Conservation (phyloP, 495 filamentous ascomycete genomes). For the Neurospora sp. region DNA sequence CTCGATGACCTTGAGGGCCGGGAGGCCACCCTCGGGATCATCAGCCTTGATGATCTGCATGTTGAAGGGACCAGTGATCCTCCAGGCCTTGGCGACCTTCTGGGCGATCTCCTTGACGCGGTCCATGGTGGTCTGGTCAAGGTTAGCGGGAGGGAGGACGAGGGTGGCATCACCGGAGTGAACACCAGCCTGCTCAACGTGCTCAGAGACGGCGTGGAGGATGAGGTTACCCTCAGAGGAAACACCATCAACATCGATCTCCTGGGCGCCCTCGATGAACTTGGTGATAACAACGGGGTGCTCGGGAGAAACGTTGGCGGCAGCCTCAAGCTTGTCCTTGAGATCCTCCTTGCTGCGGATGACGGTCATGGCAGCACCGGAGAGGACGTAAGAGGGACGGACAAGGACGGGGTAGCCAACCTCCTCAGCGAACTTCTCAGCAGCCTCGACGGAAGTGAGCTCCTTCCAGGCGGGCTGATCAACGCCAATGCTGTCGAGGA, state of each 20-base stretch:
- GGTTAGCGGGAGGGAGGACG: slow-evolving; percentile 75
- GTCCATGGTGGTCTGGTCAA: slow-evolving; percentile 65
- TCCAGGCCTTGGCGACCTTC: slow-evolving; percentile 96
- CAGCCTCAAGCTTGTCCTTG: slow-evolving; percentile 82
- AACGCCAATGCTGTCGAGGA: slow-evolving; percentile 86
- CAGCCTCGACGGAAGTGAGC: slow-evolving; percentile 81
- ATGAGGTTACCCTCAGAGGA: slow-evolving; percentile 79
- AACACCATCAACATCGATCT: slow-evolving; percentile 96
- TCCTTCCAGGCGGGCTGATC: slow-evolving; percentile 98
- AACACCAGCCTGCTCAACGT: slow-evolving; percentile 94
- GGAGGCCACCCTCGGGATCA: slow-evolving; percentile 57
- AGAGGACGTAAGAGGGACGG: slow-evolving; percentile 93
- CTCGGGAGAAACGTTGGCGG: slow-evolving; percentile 84
- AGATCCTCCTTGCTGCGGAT: slow-evolving; percentile 87
- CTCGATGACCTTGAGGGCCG: slow-evolving; percentile 88
- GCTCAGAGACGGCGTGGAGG: slow-evolving; percentile 90
- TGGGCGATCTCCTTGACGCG: slow-evolving; percentile 89
- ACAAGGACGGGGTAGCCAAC: slow-evolving; percentile 93
- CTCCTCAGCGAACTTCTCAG: slow-evolving; percentile 73
- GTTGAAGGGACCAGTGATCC: slow-evolving; percentile 95
- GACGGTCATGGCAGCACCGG: slow-evolving; percentile 98
- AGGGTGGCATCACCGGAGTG: slow-evolving; percentile 97
- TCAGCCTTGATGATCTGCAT: slow-evolving; percentile 99
- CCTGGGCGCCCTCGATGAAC: slow-evolving; percentile 95
- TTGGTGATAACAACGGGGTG: slow-evolving; percentile 99